Conservation (phyloP, 345 rosid species). For the Populus nigra region DNA sequence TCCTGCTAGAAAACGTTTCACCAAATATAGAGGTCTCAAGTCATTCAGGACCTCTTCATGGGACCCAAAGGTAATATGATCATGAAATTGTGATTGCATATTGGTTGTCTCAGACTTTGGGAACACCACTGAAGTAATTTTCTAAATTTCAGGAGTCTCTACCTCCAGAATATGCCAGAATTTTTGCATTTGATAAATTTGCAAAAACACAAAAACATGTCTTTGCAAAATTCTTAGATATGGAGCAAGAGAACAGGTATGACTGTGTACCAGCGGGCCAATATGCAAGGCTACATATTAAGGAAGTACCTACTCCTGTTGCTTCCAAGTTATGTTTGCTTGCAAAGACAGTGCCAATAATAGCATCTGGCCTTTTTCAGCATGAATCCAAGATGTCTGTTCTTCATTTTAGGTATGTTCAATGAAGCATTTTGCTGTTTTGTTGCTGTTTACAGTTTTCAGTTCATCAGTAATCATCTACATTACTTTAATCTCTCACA, state of each 20-base stretch:
- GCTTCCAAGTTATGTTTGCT: constrained; percentile 54
- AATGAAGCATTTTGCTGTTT: not conserved
- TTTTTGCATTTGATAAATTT: constrained; percentile 87
- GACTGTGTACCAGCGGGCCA: constrained; percentile 59
- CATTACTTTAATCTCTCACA: constrained; percentile 2
- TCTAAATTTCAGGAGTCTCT: constrained; percentile 72
- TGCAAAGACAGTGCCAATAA: constrained; percentile 46
- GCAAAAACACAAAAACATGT: constrained; percentile 82
- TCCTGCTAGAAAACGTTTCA: constrained; percentile 87
- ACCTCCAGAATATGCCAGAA: constrained; percentile 86
- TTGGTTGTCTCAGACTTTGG: not conserved
- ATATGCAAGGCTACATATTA: constrained; percentile 67
- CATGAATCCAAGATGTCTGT: constrained; percentile 99
- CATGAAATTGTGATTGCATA: constrained; percentile 11
- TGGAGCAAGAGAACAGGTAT: constrained; percentile 53
- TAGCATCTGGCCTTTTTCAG: constrained; percentile 83
- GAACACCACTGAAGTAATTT: constrained; percentile 14
- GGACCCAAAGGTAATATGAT: constrained; percentile 76
- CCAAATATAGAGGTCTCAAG: constrained; percentile 87
- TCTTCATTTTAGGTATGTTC: constrained; percentile 80
- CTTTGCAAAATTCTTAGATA: constrained; percentile 51
- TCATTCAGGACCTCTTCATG: constrained; percentile 92
- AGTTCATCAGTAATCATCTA: constrained; percentile 6
- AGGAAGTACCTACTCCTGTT: constrained; percentile 57
- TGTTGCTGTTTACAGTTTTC: not conserved